Base-by-base conservation (phyloP, 805 yeast genomes). In the Candida awuae region DNA sequence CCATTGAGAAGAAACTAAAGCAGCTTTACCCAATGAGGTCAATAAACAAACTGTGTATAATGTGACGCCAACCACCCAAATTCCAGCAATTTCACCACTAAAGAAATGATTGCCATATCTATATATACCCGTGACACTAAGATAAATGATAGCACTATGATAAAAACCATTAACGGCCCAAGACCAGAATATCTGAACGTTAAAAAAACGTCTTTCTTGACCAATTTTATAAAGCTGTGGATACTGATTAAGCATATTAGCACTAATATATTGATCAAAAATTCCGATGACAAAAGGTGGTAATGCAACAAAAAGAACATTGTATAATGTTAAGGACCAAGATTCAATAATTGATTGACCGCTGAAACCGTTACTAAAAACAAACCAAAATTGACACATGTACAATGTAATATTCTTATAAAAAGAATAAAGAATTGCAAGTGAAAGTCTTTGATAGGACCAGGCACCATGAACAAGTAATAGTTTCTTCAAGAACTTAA, bases 321-420 rank as follows among this genome's bases (percentile, higher is more conserved):
- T 92, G 67, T 92, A 94, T 49, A 84, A 84, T 0, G 98, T 92
- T 57, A 94, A 76, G 0, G 97, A 86, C 99, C 99, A 92, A 0
- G 97, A 88, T 60, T 92, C 99, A 58, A 84, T 83, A 51, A 92
- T 80, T 1, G 95, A 85, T 62, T 92, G 96, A 14, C 99, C 99
- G 17, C 96, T 85, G 55, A 76, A 92, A 4, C 86, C 90, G 58
- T 88, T 92, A 43, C 79, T 71, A 58, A 92, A 92, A 16, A 90
- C 97, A 61, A 74, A 92, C 98, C 98, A 92, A 61, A 92, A 92
- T 64, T 92, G 98, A 3, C 97, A 86, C 95, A 92, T 84, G 62
- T 90, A 94, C 42, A 92, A 71, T 2, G 96, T 86, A 54, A 92
- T 84, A 55, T 92, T 92, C 63, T 92, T 92, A 75, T 92, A 92